phyloP scores from a whole-genome alignment of 2,329 filamentous ascomycete species.

The Verticillium alfalfae region DNA sequence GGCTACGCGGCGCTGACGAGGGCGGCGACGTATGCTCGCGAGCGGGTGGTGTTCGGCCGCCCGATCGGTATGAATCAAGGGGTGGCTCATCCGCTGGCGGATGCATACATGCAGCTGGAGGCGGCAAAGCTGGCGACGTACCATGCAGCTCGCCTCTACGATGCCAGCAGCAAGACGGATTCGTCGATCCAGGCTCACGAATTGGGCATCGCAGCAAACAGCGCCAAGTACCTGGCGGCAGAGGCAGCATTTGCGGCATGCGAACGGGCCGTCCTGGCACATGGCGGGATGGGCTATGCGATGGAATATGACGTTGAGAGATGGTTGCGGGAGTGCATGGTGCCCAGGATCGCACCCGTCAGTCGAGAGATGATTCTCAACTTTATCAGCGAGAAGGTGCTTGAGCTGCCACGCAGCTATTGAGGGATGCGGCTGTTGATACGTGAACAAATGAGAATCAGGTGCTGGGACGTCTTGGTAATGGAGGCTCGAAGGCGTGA shows the following conservation, averaged over 20 bases:
- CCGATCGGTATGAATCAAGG: conserved; percentile 63
- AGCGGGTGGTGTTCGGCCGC: conserved; percentile 60
- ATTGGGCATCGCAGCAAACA: conserved; percentile 61
- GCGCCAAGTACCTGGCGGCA: conserved; percentile 65
- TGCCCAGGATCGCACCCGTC: conserved; percentile 59
- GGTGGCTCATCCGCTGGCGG: conserved; percentile 60
- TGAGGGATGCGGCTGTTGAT: conserved; percentile 22
- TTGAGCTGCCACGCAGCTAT: conserved; percentile 64
- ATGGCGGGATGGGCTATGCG: conserved; percentile 62
- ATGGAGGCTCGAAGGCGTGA: too few species aligned
- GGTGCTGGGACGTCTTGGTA: not conserved
- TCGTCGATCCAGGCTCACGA: conserved; percentile 45
- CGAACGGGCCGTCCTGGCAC: conserved; percentile 53
- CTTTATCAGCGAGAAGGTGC: conserved; percentile 62
- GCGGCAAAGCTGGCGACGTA: conserved; percentile 61
- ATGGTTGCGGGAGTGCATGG: conserved; percentile 59
- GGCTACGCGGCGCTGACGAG: conserved; percentile 66
- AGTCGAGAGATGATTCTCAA: conserved; percentile 73
- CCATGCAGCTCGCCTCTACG: conserved; percentile 59
- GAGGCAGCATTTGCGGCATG: conserved; percentile 60
- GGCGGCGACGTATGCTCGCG: conserved; percentile 60
- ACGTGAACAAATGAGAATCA: not conserved
- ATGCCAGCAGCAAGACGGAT: conserved; percentile 45
- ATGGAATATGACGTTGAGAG: conserved; percentile 61
- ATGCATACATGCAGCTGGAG: conserved; percentile 61